Percentiles rank a stretch among this genome's conserved stretches.
Evolutionary conservation across 2,329 filamentous ascomycete genomes (phyloP).

Genomic region (Alternaria sp.): DNA sequence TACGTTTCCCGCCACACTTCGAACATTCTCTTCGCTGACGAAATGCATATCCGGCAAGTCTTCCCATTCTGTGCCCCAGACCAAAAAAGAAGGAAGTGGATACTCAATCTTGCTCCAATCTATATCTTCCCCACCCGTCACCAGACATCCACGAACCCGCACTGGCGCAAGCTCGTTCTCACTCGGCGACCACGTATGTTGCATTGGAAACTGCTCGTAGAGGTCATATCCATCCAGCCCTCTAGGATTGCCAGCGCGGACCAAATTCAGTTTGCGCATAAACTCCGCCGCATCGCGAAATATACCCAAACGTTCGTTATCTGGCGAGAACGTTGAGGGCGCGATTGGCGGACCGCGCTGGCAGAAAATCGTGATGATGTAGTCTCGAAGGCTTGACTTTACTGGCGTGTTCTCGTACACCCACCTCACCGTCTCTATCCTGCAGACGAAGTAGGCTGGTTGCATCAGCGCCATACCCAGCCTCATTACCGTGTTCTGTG

Average conservation of each 20-base stretch:
- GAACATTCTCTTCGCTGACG: background rate
- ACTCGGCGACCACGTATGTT: background rate
- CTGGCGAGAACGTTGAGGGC: background rate
- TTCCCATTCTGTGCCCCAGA: slow-evolving; percentile 8
- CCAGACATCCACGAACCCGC: slow-evolving; percentile 3
- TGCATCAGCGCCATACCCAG: slow-evolving; percentile 21
- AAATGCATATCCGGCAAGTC: slow-evolving; percentile 18
- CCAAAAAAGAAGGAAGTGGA: slow-evolving; percentile 11
- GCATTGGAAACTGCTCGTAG: background rate
- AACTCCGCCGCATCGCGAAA: background rate
- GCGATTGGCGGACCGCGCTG: background rate
- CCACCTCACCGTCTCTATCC: slow-evolving; percentile 4
- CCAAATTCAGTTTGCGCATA: background rate
- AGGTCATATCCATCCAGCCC: background rate
- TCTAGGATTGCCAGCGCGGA: background rate
- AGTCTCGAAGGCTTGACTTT: background rate
- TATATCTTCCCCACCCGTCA: background rate
- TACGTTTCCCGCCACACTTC: background rate
- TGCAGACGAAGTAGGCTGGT: background rate
- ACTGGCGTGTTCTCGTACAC: slow-evolving; percentile 11
- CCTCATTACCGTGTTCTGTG: slow-evolving; percentile 14
- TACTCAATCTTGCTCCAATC: slow-evolving; percentile 5
- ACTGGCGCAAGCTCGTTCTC: background rate
- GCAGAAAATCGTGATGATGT: slow-evolving; percentile 3
- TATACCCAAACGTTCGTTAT: background rate